These are phyloP conservation scores for Sarcodon sp. DNA, from an alignment of 768 basidiomycete genomes.

Conservation along the genomic window DNA sequence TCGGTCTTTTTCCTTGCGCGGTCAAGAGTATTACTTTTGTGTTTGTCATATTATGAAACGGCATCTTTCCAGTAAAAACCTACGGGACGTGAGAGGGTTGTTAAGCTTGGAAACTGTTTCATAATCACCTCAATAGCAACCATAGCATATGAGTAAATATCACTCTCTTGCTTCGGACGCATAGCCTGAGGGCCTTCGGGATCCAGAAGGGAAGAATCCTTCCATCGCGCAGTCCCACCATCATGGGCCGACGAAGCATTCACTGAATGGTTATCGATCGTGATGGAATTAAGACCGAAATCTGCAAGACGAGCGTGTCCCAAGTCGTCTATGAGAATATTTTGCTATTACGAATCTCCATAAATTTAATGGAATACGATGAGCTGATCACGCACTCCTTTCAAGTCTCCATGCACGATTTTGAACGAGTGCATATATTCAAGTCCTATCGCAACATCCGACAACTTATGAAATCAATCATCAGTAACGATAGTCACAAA, in stretches of 20 bases:
- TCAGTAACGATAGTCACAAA: background rate
- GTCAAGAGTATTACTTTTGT: background rate
- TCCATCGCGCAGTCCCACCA: too few relatives aligned
- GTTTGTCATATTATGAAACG: background rate
- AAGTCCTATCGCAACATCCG: slow-evolving; percentile 1
- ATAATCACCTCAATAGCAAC: background rate
- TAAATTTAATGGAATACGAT: background rate
- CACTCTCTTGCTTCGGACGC: background rate
- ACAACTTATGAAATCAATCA: background rate
- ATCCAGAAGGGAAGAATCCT: too few relatives aligned
- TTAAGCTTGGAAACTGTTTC: background rate
- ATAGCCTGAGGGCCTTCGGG: too few relatives aligned
- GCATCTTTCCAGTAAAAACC: background rate
- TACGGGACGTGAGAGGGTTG: background rate
- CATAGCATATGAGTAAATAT: background rate
- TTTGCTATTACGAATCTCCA: background rate
- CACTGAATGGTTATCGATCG: background rate
- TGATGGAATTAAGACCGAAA: slow-evolving; percentile 1
- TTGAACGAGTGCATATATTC: slow-evolving; percentile 1
- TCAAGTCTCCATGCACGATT: slow-evolving; percentile 5
- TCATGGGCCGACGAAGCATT: background rate
- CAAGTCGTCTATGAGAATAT: slow-evolving; percentile 5
- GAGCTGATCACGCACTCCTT: background rate
- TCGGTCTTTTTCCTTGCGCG: background rate
- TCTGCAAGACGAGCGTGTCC: slow-evolving; percentile 3